These are phyloP conservation scores for Toxicodendron radicans DNA, from an alignment of 345 rosid species.

Conservation along the genomic window DNA sequence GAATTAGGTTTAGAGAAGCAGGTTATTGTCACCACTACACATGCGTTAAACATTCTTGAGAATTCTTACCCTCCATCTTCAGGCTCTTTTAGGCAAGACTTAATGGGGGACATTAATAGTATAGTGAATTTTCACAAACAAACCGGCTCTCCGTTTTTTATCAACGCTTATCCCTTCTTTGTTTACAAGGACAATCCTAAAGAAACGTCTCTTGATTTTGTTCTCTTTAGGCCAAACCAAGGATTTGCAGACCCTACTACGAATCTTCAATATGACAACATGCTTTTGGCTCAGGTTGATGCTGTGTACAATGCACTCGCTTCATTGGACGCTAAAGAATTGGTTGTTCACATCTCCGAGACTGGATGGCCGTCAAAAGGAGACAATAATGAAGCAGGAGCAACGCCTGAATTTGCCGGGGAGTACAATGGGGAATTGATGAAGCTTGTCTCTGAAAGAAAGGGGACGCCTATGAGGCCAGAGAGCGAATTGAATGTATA, in stretches of 20 bases:
- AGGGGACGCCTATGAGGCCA: slow-evolving; percentile 54
- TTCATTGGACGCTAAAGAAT: slow-evolving; percentile 34
- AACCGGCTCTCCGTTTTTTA: slow-evolving; percentile 43
- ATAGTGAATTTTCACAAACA: slow-evolving; percentile 36
- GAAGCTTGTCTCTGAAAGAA: slow-evolving; percentile 35
- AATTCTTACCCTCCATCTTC: slow-evolving; percentile 39
- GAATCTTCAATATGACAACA: slow-evolving; percentile 42
- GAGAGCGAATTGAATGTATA: slow-evolving; percentile 30
- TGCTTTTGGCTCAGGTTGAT: slow-evolving; percentile 51
- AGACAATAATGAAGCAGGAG: slow-evolving; percentile 46
- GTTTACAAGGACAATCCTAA: slow-evolving; percentile 46
- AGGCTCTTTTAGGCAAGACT: slow-evolving; percentile 40
- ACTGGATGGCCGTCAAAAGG: slow-evolving; percentile 66
- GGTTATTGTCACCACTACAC: slow-evolving; percentile 46
- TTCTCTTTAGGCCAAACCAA: slow-evolving; percentile 43
- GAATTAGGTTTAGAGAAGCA: slow-evolving; percentile 35
- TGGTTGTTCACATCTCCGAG: slow-evolving; percentile 46
- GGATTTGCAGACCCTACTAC: slow-evolving; percentile 40
- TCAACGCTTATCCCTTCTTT: slow-evolving; percentile 52
- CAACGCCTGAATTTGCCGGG: slow-evolving; percentile 44
- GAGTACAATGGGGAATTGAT: slow-evolving; percentile 45
- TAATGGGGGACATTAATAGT: slow-evolving; percentile 25
- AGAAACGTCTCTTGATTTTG: slow-evolving; percentile 42
- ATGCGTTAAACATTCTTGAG: slow-evolving; percentile 45
- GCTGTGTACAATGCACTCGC: slow-evolving; percentile 45